These are phyloP conservation scores for Trichoderma virens DNA, from an alignment of 495 filamentous ascomycete genomes.

Conservation along the genomic window DNA sequence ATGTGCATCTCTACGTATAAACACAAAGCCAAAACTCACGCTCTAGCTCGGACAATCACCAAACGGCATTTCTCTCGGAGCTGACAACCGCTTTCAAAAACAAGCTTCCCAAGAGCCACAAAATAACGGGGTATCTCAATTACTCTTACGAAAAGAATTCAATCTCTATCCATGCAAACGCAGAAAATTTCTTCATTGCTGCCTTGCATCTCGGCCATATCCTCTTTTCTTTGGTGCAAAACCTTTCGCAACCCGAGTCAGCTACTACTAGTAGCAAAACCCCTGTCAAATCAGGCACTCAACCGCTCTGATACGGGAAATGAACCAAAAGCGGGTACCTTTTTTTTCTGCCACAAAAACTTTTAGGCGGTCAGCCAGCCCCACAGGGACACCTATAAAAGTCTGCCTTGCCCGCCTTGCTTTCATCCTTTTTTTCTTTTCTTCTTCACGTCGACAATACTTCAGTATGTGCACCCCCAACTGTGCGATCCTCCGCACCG, in stretches of 20 bases:
- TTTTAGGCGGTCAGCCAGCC: constrained; percentile 9
- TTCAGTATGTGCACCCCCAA: constrained; percentile 42
- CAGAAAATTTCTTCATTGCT: background rate
- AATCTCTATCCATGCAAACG: background rate
- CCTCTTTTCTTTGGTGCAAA: background rate
- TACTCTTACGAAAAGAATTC: background rate
- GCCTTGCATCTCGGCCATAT: background rate
- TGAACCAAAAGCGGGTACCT: background rate
- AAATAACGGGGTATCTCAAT: background rate
- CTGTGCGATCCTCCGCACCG: constrained; percentile 9
- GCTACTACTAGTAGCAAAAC: no score
- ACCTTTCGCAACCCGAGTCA: no score
- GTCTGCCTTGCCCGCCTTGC: constrained; percentile 6
- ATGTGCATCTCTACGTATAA: no score
- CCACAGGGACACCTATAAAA: constrained; percentile 26
- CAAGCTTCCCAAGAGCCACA: background rate
- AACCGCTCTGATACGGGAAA: no score
- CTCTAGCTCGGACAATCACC: no score
- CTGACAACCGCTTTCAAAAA: no score
- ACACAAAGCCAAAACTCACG: no score
- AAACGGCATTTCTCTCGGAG: no score
- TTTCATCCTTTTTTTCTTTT: constrained; percentile 28
- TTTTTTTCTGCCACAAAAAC: constrained; percentile 10
- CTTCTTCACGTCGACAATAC: constrained; percentile 56
- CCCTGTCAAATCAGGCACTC: no score